Conservation (phyloP, 169 alveolate species). For the Nephromyces sp. region DNA sequence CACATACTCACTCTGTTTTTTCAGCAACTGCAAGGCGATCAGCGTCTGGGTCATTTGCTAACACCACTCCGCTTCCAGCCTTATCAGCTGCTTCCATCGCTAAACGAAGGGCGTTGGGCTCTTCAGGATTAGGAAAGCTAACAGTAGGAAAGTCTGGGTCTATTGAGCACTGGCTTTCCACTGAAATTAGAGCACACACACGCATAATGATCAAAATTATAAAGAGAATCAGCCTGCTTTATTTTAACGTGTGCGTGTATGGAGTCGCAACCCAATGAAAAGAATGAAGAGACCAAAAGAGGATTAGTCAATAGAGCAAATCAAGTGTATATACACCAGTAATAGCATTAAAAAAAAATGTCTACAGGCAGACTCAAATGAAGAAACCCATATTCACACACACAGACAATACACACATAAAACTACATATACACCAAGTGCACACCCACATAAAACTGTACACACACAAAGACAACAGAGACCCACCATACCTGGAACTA, state of each 20-base stretch:
- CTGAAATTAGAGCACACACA: constrained; percentile 25
- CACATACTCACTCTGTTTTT: constrained; percentile 39
- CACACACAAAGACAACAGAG: background rate
- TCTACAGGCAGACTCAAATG: background rate
- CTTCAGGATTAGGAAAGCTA: constrained; percentile 65
- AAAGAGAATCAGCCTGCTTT: no score
- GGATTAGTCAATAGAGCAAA: background rate
- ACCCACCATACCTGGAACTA: no score
- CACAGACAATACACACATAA: background rate
- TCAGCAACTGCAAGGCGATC: constrained; percentile 69
- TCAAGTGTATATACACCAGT: background rate
- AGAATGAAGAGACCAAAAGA: background rate
- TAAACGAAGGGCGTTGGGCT: constrained; percentile 54
- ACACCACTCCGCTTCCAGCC: constrained; percentile 41
- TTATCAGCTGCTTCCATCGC: constrained; percentile 49
- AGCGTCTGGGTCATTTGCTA: constrained; percentile 77
- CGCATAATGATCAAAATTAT: no score
- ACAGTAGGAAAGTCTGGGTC: constrained; percentile 71
- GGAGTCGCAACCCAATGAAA: background rate
- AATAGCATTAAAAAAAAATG: background rate
- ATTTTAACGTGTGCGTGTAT: background rate
- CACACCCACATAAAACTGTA: background rate
- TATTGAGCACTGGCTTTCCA: constrained; percentile 50
- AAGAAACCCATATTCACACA: background rate
- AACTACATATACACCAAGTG: background rate